Percentiles rank a stretch among this genome's conserved stretches.
Conservation (phyloP, 176 grass and related monocot species). For the Oryza meyeriana region DNA sequence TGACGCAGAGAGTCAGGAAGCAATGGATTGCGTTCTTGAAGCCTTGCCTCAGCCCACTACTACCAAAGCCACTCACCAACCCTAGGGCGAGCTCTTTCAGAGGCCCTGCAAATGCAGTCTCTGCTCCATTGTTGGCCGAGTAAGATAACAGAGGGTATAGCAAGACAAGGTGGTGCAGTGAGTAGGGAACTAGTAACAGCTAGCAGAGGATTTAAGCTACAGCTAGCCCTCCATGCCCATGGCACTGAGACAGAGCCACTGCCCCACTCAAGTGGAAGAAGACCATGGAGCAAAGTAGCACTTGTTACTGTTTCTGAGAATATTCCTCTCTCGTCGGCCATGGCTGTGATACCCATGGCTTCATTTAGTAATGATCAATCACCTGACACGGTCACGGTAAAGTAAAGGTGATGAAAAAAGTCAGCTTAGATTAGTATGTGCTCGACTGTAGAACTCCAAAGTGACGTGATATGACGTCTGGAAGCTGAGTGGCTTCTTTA, state of each 20-base stretch:
- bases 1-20: slow-evolving; percentile 26
- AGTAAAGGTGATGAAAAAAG: slow-evolving; percentile 6
- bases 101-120: slow-evolving; percentile 11
- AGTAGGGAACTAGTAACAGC: slow-evolving; percentile 23
- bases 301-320: slow-evolving; percentile 45
- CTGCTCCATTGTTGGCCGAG: slow-evolving; percentile 11
- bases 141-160: slow-evolving; percentile 3
- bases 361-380: slow-evolving; percentile 31
- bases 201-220: slow-evolving; percentile 8
- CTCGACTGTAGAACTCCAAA: neutral
- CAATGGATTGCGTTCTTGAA: slow-evolving; percentile 50
- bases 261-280: slow-evolving; percentile 34
- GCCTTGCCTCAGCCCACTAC: slow-evolving; percentile 32
- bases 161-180: slow-evolving; percentile 38
- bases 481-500: slow-evolving; percentile 21
- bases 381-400: slow-evolving; percentile 8
- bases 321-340: slow-evolving; percentile 33
- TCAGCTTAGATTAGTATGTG: slow-evolving; percentile 1
- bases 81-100: slow-evolving; percentile 40
- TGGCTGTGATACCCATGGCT: slow-evolving; percentile 13
- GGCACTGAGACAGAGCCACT: slow-evolving; percentile 15
- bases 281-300: slow-evolving; percentile 30
- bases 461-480: slow-evolving; percentile 22
- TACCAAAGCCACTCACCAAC: slow-evolving; percentile 44
- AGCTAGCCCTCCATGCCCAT: slow-evolving; percentile 5